phyloP scores from a whole-genome alignment of 306 rosid genomes.

The Hippophae tibetana region DNA sequence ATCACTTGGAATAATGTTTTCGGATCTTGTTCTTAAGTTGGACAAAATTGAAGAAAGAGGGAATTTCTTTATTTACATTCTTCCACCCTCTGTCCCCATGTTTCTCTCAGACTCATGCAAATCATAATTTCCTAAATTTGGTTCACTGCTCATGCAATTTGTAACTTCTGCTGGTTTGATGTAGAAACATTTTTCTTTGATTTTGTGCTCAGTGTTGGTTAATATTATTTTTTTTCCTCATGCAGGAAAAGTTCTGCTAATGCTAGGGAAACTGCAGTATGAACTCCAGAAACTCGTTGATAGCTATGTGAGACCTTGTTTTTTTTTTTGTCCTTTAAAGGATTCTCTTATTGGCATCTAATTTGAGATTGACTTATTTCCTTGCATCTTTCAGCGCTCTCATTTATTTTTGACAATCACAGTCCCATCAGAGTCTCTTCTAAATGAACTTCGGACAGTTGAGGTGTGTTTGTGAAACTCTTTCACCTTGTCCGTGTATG shows the following conservation, averaged over 20 bases:
- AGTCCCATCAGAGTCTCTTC: slow-evolving; percentile 85
- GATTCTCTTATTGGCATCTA: slow-evolving; percentile 8
- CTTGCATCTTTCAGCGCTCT: slow-evolving; percentile 60
- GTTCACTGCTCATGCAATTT: not conserved
- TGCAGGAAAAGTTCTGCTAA: slow-evolving; percentile 72
- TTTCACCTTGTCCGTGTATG: slow-evolving; percentile 3
- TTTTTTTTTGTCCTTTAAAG: slow-evolving; percentile 1
- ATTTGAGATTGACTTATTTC: slow-evolving; percentile 7
- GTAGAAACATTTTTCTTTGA: not conserved
- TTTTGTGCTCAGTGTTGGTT: slow-evolving; percentile 21
- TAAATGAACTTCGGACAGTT: slow-evolving; percentile 88
- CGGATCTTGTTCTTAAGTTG: too few relatives aligned
- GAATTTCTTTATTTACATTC: too few relatives aligned
- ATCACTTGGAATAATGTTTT: too few relatives aligned
- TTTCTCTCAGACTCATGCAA: too few relatives aligned
- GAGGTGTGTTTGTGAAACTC: slow-evolving; percentile 49
- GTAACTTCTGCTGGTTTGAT: not conserved
- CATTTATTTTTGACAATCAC: slow-evolving; percentile 84
- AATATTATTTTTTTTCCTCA: slow-evolving; percentile 10
- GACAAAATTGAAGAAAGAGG: too few relatives aligned
- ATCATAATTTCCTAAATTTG: too few relatives aligned
- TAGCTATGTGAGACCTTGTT: slow-evolving; percentile 50
- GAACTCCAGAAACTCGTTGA: slow-evolving; percentile 75
- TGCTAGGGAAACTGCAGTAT: slow-evolving; percentile 76
- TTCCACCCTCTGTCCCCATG: too few relatives aligned